A percentile compares a stretch with the other conserved stretches of the same genome.
Evolutionary conservation across 2,329 filamentous ascomycete species (phyloP).

Genomic region (Talaromyces albobiverticillius): DNA sequence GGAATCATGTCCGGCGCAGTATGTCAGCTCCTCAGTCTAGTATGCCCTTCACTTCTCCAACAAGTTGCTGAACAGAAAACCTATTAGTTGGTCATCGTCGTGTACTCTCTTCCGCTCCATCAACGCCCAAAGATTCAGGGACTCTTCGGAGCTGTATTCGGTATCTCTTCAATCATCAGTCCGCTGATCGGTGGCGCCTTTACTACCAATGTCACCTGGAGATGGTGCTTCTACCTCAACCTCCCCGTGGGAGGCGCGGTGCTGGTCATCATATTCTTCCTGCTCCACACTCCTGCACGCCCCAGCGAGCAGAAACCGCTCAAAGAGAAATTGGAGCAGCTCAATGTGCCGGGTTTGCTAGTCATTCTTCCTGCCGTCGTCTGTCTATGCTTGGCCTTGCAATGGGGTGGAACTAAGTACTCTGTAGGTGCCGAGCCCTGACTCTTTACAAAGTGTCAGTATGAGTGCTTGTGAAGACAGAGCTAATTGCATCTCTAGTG

Average conservation of each 20-base stretch:
- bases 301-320: not conserved
- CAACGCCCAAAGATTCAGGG: conserved; percentile 55
- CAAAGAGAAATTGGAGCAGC: conserved; percentile 20
- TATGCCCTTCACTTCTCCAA: too few species aligned
- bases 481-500: conserved; percentile 21
- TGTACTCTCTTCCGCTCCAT: not conserved
- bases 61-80: too few species aligned
- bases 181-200: conserved; percentile 30
- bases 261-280: conserved; percentile 18
- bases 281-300: not conserved
- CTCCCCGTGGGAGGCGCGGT: conserved; percentile 22
- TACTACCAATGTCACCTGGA: conserved; percentile 29
- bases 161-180: conserved; percentile 27
- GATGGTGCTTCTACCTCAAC: conserved; percentile 38
- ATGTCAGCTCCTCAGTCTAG: too few species aligned
- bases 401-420: conserved; percentile 42
- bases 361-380: conserved; percentile 38
- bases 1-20: conserved; percentile 34
- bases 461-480: too few species aligned
- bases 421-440: conserved; percentile 7
- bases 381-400: conserved; percentile 45
- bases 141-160: conserved; percentile 51
- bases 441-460: too few species aligned
- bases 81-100: conserved; percentile 3
- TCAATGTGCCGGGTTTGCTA: conserved; percentile 43